Base-by-base conservation (phyloP, 2,329 filamentous ascomycete genomes). In the Microthyrium microscopicum region DNA sequence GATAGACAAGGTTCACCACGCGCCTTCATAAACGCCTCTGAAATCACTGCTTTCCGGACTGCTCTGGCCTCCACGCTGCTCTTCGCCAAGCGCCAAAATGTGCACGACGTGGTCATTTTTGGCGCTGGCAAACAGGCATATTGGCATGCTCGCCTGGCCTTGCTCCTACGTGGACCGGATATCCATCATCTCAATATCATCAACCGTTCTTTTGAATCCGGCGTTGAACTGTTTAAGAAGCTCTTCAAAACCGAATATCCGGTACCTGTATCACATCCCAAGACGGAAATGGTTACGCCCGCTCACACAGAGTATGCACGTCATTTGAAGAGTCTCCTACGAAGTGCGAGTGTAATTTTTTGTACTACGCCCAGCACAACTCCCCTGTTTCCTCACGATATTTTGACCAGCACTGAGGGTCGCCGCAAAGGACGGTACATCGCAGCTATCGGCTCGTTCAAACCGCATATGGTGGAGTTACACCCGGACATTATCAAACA, bases 81-180 rank as follows among this genome's bases (percentile, higher is more conserved):
- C 13, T 70, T 70, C 47, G 61, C 58, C 44, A 62, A 62, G 46
- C 79, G 87, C 36, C 61, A 68, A 35, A 67, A 68, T 19, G 76
- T 92, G 26, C 74, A 77, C 48, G 81, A 75, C 11, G 35, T 37
- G 8, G 11, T 31, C 19, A 50, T 94, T 8, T 95, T 94, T 51
- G 87, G 87, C 17, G 76, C 78, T 21, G 87, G 87, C 29, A 73
- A 77, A 44, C 85, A 94, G 58, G 87, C 87, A 9, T 92, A 87
- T 59, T 95, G 85, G 85, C 87, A 94, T 51, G 72, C 92, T 27
- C 76, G 84, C 1, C 67, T 95, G 4, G 77, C 85, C 1, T 65
- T 95, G 8, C 65, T 87, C 41, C 64, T 89, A 31, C 77, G 68
- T 1, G 62, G 64, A 0, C 47, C 58, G 29, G 80, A 82, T 15